phyloP scores from a whole-genome alignment of 164 flowering plant species.

The Liriodendron chinense region DNA sequence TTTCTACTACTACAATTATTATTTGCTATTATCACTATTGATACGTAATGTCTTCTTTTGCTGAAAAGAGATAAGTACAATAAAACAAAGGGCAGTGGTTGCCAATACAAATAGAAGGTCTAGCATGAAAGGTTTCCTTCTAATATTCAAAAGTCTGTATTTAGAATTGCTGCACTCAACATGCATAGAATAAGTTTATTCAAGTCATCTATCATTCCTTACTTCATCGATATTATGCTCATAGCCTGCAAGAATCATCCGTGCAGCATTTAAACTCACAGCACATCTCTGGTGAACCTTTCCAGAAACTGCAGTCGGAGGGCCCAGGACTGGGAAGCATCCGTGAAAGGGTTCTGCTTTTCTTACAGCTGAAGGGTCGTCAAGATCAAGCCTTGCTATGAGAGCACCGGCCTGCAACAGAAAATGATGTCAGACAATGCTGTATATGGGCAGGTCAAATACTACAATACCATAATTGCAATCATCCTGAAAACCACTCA shows the following conservation, averaged over 20 bases:
- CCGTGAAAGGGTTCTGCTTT: conserved; percentile 97
- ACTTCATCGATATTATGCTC: conserved; percentile 95
- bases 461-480: too few species aligned
- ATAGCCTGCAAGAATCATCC: conserved; percentile 97
- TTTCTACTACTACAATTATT: background rate
- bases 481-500: too few species aligned
- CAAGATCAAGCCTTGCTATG: conserved; percentile 89
- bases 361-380: conserved; percentile 98
- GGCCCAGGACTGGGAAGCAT: conserved; percentile 84
- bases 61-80: too few species aligned
- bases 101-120: background rate
- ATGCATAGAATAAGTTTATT: background rate
- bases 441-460: too few species aligned
- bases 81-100: background rate
- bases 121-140: too few species aligned
- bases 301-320: conserved; percentile 93
- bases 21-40: background rate
- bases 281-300: conserved; percentile 99
- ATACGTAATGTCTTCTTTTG: background rate
- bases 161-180: background rate
- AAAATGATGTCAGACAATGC: background rate
- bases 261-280: conserved; percentile 85
- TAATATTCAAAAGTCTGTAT: too few species aligned
- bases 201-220: conserved; percentile 17
- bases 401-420: conserved; percentile 84